These are phyloP conservation scores for Aureobasidium mangrovei DNA, from an alignment of 2,329 filamentous ascomycete species.

Conservation along the genomic window DNA sequence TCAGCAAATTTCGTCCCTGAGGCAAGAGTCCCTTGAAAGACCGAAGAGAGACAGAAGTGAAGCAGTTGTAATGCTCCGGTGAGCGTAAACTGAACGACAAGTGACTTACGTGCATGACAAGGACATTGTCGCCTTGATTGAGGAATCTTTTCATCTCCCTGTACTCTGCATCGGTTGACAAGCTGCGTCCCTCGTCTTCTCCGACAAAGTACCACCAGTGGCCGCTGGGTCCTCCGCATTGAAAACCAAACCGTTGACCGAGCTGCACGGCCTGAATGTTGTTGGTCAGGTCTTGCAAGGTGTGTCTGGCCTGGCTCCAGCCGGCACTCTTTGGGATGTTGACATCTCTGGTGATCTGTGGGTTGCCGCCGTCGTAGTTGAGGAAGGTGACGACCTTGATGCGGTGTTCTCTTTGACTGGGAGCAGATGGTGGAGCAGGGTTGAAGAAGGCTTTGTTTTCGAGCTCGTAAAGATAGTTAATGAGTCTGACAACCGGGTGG, in stretches of 20 bases:
- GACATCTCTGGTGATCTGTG: neutral
- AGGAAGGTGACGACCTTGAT: neutral
- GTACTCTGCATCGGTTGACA: neutral
- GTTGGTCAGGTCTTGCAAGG: neutral
- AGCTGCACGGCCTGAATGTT: conserved; percentile 2
- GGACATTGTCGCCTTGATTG: neutral
- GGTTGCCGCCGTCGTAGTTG: neutral
- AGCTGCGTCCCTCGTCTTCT: neutral
- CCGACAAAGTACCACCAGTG: neutral
- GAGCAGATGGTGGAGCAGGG: neutral
- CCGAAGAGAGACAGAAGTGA: neutral
- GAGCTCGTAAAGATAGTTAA: neutral
- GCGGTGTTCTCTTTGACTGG: neutral
- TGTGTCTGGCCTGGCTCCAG: neutral
- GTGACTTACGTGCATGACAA: conserved; percentile 7
- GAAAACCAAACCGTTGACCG: neutral
- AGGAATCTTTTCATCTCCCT: neutral
- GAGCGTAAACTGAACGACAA: neutral
- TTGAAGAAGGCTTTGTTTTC: neutral
- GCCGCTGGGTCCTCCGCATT: neutral
- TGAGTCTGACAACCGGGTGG: neutral
- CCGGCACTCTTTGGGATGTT: neutral
- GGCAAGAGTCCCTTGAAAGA: neutral
- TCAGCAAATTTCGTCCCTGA: neutral
- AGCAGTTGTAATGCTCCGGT: neutral